phyloP scores from a whole-genome alignment of 2,329 filamentous ascomycete species.

The Didymella lethalis region DNA sequence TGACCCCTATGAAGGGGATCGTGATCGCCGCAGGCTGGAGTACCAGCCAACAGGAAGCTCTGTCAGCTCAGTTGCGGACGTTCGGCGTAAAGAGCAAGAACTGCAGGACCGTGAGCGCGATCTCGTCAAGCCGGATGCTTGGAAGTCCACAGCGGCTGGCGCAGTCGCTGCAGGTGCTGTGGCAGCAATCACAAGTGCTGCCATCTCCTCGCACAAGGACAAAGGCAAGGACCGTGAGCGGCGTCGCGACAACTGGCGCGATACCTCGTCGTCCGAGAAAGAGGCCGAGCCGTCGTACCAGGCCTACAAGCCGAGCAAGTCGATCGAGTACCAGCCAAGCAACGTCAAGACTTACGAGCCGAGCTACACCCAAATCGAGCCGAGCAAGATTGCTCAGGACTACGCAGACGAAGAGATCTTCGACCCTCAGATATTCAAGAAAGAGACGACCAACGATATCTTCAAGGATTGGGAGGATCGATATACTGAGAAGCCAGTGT shows the following conservation, averaged over 20 bases:
- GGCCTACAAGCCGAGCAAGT: conserved; percentile 36
- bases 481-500: conserved; percentile 50
- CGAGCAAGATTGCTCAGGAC: conserved; percentile 44
- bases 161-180: conserved; percentile 46
- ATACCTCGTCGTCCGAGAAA: conserved; percentile 15
- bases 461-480: conserved; percentile 54
- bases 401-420: conserved; percentile 57
- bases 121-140: conserved; percentile 44
- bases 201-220: conserved; percentile 41
- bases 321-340: conserved; percentile 33
- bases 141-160: conserved; percentile 50
- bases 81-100: conserved; percentile 46
- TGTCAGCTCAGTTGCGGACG: conserved; percentile 40
- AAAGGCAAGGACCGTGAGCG: conserved; percentile 26
- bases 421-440: conserved; percentile 57
- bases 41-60: conserved; percentile 42
- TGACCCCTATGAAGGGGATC: conserved; percentile 37
- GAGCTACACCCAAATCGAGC: conserved; percentile 46
- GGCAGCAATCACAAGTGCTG: conserved; percentile 42
- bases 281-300: conserved; percentile 9
- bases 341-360: conserved; percentile 38
- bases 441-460: conserved; percentile 52
- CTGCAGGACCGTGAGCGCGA: conserved; percentile 46
- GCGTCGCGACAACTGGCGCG: conserved; percentile 22
- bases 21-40: conserved; percentile 36